phyloP scores from a whole-genome alignment of 1,284 basidiomycete genomes.

The Fomitopsis betulina region DNA sequence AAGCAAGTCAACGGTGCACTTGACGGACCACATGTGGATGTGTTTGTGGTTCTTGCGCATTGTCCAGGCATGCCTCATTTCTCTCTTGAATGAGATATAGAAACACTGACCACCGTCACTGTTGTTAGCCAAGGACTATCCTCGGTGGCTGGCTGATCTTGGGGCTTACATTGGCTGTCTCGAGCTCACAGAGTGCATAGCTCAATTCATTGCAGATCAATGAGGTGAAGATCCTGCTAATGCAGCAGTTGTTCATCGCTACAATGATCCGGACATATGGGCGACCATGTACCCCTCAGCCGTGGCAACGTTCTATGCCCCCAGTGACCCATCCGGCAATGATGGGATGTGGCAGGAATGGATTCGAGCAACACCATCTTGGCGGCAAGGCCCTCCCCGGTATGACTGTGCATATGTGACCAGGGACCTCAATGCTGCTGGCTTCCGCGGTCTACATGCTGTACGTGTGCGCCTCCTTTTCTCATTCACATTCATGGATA shows the following conservation, averaged over 20 bases:
- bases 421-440: background rate
- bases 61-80: no score
- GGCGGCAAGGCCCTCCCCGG: constrained; percentile 7
- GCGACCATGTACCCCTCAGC: constrained; percentile 12
- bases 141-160: background rate
- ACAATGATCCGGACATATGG: background rate
- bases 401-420: constrained; percentile 11
- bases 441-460: background rate
- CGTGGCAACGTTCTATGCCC: constrained; percentile 17
- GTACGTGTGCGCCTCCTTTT: constrained; percentile 6
- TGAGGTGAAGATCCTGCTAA: background rate
- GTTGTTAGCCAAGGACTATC: no score
- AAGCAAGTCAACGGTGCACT: no score
- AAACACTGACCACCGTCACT: no score
- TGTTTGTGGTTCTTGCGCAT: no score
- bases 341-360: constrained; percentile 20
- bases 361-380: constrained; percentile 13
- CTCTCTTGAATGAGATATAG: no score
- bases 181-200: background rate
- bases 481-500: constrained; percentile 2
- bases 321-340: constrained; percentile 21
- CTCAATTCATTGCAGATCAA: background rate
- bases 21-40: no score
- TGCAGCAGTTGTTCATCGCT: background rate
- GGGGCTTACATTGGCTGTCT: background rate